Conservation (phyloP, 2,329 filamentous ascomycete species). For the Harringtonia lauricola region DNA sequence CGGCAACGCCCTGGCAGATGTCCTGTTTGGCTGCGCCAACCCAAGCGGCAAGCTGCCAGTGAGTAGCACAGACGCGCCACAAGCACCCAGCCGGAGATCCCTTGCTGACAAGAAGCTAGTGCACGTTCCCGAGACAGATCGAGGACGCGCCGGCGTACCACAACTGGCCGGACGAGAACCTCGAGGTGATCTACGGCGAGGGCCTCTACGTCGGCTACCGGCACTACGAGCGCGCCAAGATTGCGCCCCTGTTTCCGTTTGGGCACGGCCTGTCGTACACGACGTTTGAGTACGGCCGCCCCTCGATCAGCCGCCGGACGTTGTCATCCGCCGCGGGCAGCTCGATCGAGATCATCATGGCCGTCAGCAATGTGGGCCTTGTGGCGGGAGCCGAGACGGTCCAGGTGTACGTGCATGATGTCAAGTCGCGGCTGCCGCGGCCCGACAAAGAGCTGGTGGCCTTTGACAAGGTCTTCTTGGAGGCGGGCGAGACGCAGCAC, state of each 20-base stretch:
- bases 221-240: constrained; percentile 56
- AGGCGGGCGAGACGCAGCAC: constrained; percentile 42
- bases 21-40: constrained; percentile 51
- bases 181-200: constrained; percentile 65
- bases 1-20: constrained; percentile 56
- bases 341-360: constrained; percentile 33
- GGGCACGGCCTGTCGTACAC: constrained; percentile 74
- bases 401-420: constrained; percentile 57
- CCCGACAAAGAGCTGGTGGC: constrained; percentile 62
- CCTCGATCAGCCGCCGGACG: not conserved
- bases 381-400: constrained; percentile 48
- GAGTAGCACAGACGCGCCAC: too few relatives aligned
- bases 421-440: constrained; percentile 49
- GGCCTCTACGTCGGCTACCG: constrained; percentile 73
- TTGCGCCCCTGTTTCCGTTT: constrained; percentile 58
- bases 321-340: constrained; percentile 13
- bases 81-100: too few relatives aligned
- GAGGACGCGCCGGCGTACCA: constrained; percentile 67
- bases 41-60: constrained; percentile 56
- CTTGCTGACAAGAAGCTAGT: too few relatives aligned
- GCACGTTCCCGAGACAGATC: constrained; percentile 48
- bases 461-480: constrained; percentile 53
- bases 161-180: constrained; percentile 61
- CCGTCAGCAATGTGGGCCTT: constrained; percentile 43
- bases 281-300: constrained; percentile 35